Conservation (phyloP, 2,329 filamentous ascomycete genomes). For the Diplocarpon mali region DNA sequence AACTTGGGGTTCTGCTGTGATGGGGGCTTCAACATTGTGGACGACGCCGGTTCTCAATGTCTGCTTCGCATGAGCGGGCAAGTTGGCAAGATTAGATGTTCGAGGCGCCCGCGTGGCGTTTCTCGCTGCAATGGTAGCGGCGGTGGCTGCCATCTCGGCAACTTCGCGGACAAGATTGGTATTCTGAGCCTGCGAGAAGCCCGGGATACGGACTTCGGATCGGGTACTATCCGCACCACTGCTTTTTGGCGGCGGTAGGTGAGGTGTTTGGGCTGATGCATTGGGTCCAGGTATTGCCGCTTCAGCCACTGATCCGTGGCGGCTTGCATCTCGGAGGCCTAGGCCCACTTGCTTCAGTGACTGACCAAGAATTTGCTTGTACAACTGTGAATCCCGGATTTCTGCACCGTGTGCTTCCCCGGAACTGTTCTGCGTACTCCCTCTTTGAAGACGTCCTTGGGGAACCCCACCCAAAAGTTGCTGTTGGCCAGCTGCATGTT, state of each 20-base stretch:
- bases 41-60: conserved; percentile 26
- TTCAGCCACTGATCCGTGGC: conserved; percentile 30
- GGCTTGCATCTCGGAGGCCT: conserved; percentile 36
- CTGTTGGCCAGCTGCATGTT: conserved; percentile 24
- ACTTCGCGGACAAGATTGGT: conserved; percentile 73
- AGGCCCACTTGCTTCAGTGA: conserved; percentile 77
- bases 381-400: conserved; percentile 78
- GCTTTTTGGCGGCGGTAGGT: conserved; percentile 65
- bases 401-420: conserved; percentile 35
- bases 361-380: conserved; percentile 87
- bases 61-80: conserved; percentile 25
- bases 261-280: conserved; percentile 43
- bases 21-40: conserved; percentile 20
- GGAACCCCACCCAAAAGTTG: conserved; percentile 14
- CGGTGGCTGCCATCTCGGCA: conserved; percentile 86
- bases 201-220: conserved; percentile 45
- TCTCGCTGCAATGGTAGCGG: conserved; percentile 74
- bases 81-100: conserved; percentile 31
- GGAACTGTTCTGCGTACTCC: conserved; percentile 15
- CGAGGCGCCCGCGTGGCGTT: conserved; percentile 51
- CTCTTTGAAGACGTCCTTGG: conserved; percentile 19
- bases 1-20: conserved; percentile 30
- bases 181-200: conserved; percentile 74
- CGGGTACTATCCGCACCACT: conserved; percentile 34
- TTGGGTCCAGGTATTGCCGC: conserved; percentile 27